phyloP scores from a whole-genome alignment of 805 yeast species.

The Schizosaccharomyces japonicus region DNA sequence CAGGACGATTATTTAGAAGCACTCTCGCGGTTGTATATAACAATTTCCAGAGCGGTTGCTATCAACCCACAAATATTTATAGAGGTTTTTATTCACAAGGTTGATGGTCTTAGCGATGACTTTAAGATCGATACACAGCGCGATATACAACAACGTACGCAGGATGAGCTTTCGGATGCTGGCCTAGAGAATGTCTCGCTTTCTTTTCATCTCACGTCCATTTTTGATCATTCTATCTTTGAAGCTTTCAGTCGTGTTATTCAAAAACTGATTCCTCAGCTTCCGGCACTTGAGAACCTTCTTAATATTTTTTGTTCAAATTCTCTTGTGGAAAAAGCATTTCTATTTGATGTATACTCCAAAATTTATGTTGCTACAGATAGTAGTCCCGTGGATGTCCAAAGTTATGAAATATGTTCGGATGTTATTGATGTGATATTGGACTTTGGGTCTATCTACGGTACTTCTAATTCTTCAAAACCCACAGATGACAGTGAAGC shows the following conservation, averaged over 20 bases:
- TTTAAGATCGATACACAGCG: conserved; percentile 83
- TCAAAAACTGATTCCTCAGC: conserved; percentile 70
- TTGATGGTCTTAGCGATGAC: conserved; percentile 86
- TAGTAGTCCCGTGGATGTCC: conserved; percentile 83
- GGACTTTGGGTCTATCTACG: conserved; percentile 37
- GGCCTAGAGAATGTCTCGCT: conserved; percentile 83
- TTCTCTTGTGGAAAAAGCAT: conserved; percentile 77
- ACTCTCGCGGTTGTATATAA: conserved; percentile 63
- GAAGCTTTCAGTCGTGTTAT: conserved; percentile 88
- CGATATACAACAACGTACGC: conserved; percentile 86
- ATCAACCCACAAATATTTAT: conserved; percentile 68
- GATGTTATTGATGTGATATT: conserved; percentile 88
- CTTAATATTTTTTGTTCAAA: conserved; percentile 73
- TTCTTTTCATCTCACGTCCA: conserved; percentile 73
- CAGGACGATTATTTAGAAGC: conserved; percentile 91
- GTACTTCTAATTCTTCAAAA: conserved; percentile 2
- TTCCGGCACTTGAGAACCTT: conserved; percentile 69
- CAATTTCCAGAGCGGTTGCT: conserved; percentile 65
- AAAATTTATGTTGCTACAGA: conserved; percentile 92
- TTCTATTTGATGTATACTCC: conserved; percentile 71
- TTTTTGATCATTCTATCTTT: conserved; percentile 84
- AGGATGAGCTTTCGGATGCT: conserved; percentile 71
- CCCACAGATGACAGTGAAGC: conserved; percentile 5
- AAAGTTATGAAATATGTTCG: conserved; percentile 87
- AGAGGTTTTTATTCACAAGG: conserved; percentile 84